phyloP scores from a whole-genome alignment of 2,329 filamentous ascomycete genomes.

The Calonectria pauciramosa region DNA sequence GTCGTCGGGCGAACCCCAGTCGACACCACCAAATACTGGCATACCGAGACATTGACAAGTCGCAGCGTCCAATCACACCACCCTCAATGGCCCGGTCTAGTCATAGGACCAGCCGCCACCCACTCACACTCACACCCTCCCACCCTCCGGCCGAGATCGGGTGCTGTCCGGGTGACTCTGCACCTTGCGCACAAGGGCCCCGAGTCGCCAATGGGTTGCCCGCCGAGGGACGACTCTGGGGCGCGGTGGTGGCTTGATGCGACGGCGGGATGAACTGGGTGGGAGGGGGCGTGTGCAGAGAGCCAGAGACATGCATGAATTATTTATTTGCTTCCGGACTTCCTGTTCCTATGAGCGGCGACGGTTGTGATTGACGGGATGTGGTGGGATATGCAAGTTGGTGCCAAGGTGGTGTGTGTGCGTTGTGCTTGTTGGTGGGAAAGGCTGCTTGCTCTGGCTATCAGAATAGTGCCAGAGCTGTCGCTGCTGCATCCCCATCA shows the following conservation, averaged over 20 bases:
- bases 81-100: neutral
- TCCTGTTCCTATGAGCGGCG: neutral
- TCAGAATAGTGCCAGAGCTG: neutral
- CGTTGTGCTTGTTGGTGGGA: neutral
- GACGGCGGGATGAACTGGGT: constrained; percentile 19
- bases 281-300: constrained; percentile 29
- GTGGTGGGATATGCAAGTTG: neutral
- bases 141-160: constrained; percentile 21
- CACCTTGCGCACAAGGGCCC: neutral
- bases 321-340: neutral
- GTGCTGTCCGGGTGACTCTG: constrained; percentile 24
- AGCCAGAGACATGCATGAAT: neutral
- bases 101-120: constrained; percentile 15
- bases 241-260: constrained; percentile 10
- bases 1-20: neutral
- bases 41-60: constrained; percentile 9
- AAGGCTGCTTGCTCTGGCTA: neutral
- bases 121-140: neutral
- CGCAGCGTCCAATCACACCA: constrained; percentile 21
- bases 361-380: neutral
- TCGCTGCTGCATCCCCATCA: neutral
- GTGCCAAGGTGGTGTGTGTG: neutral
- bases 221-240: neutral
- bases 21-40: neutral
- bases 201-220: neutral